These are phyloP conservation scores for Zygoascus ofunaensis DNA, from an alignment of 805 yeast species.

Conservation along the genomic window DNA sequence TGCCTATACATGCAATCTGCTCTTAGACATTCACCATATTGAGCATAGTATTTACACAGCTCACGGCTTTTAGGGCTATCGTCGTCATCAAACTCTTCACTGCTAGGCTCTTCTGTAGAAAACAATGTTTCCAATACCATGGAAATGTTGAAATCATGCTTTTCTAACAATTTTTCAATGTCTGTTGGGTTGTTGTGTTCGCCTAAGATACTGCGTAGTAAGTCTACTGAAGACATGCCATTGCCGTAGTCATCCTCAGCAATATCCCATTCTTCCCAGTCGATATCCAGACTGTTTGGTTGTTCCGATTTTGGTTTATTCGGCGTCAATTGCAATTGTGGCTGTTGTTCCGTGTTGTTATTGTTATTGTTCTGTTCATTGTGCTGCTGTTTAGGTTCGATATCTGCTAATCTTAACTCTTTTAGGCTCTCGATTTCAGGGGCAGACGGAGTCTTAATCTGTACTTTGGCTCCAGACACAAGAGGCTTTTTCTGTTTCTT, in stretches of 20 bases:
- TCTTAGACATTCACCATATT: constrained; percentile 36
- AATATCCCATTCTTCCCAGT: constrained; percentile 1
- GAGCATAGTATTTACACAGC: constrained; percentile 35
- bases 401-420: neutral
- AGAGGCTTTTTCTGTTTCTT: neutral
- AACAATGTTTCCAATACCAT: constrained; percentile 21
- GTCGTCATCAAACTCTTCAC: neutral
- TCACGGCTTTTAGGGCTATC: constrained; percentile 17
- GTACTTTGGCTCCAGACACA: neutral
- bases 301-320: too few species aligned
- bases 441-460: neutral
- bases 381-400: neutral
- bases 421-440: neutral
- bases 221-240: constrained; percentile 30
- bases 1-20: constrained; percentile 40
- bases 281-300: neutral
- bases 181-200: constrained; percentile 26
- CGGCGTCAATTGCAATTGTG: too few species aligned
- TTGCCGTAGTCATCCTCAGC: neutral
- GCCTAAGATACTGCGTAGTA: constrained; percentile 29
- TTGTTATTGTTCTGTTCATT: neutral
- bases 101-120: constrained; percentile 4
- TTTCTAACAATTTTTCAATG: constrained; percentile 31
- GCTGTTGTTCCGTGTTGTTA: neutral
- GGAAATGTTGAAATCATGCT: constrained; percentile 31